Evolutionary conservation across 345 rosid species (phyloP), one percentile per base, ranked within the genome.

Genomic region (Kandelia obovata): DNA sequence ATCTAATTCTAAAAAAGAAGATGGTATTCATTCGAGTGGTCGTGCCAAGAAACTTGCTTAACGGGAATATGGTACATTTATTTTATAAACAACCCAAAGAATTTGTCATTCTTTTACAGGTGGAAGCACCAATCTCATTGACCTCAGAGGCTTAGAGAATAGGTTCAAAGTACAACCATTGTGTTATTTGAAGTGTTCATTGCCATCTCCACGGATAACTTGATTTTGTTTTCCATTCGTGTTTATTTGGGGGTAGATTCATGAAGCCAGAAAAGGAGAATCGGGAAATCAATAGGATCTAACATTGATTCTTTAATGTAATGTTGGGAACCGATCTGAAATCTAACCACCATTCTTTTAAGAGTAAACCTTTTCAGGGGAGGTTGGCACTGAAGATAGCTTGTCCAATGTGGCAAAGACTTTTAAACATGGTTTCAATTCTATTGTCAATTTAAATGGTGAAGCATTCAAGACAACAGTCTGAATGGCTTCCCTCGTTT

Each of bases 21-120:
- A 92, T 1, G 88, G 83, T 20, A 79, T 83, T 73, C 92, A 95
- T 70, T 79, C 93, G 35, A 84, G 78, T 65, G 96, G 99, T 60
- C 93, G 97, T 35, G 95, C 99, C 3, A 95, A 89, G 89, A 95
- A 95, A 81, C 90, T 95, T 72, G 99, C 99, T 57, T 94, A 81
- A 80, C 55, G 63, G 53, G 64, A 67, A 62, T 25, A 56, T 25
- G 26, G 28, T 56, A 27, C 71, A 67, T 70, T 58, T 34, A 61
- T 71, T 71, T 75, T 57, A 62, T 51, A 62, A 10, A 61, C 27
- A 58, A 52, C 43, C 72, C 66, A 34, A 61, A 58, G n/a, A n/a
- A 64, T 55, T 58, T 64, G 16, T 31, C 64, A 34, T 72, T 66
- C 60, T 72, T 82, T 79, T 57, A 79, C 72, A 76, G 78, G 81